Conservation (phyloP, 1,284 basidiomycete species). For the Marasmius sp. region DNA sequence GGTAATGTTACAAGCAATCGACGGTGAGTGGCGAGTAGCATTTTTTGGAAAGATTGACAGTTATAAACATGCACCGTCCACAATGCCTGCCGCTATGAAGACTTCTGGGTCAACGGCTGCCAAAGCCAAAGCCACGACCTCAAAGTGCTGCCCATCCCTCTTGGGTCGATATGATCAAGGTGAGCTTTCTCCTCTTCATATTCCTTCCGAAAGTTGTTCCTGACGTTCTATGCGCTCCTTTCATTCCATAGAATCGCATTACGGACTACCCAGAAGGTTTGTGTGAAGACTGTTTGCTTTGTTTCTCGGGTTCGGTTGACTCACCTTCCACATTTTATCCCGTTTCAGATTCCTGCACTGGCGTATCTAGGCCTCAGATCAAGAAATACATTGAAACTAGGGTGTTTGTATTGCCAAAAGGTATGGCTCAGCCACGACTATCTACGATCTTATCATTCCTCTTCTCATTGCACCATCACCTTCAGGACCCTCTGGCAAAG, state of each 20-base stretch:
- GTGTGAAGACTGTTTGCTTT: not conserved
- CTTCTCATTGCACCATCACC: constrained; percentile 42
- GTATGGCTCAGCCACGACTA: constrained; percentile 33
- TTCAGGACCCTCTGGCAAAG: constrained; percentile 74
- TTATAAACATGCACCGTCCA: no score
- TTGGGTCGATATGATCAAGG: constrained; percentile 59
- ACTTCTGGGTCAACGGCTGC: constrained; percentile 31
- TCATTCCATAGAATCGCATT: constrained; percentile 55
- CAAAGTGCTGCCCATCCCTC: constrained; percentile 44
- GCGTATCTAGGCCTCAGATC: constrained; percentile 74
- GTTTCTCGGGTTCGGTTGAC: not conserved
- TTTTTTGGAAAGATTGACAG: no score
- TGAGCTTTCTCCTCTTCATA: constrained; percentile 20
- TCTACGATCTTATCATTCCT: constrained; percentile 9
- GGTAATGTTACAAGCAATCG: no score
- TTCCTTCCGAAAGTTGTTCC: constrained; percentile 11
- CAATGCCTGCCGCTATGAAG: constrained; percentile 32
- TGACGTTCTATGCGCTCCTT: not conserved
- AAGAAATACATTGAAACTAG: constrained; percentile 76
- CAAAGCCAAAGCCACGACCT: constrained; percentile 30
- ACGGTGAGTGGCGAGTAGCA: no score
- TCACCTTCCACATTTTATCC: not conserved
- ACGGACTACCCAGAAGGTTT: constrained; percentile 52
- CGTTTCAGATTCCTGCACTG: constrained; percentile 51
- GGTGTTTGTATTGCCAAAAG: constrained; percentile 70